These are phyloP conservation scores for Colletotrichum echinochloae DNA, from an alignment of 2,329 filamentous ascomycete species.

Conservation along the genomic window DNA sequence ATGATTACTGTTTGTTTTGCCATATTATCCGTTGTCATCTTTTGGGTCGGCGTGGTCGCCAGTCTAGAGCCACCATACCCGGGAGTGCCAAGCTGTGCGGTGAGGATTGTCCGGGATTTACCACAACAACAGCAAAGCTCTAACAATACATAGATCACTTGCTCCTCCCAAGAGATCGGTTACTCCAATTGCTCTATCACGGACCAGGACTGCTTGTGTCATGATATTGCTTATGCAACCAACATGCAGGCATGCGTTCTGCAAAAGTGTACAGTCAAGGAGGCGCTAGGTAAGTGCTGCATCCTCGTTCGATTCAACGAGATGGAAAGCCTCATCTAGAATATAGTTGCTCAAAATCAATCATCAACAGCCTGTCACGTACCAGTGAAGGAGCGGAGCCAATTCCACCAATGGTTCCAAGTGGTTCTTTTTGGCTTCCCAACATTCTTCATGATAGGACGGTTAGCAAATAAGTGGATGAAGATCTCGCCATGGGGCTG, in stretches of 20 bases:
- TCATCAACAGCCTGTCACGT: neutral
- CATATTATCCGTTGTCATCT: neutral
- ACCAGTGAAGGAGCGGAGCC: neutral
- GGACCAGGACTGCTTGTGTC: neutral
- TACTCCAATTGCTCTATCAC: neutral
- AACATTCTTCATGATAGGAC: neutral
- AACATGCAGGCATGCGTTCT: neutral
- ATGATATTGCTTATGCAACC: neutral
- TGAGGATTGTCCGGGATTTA: neutral
- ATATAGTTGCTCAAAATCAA: neutral
- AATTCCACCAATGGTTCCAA: neutral
- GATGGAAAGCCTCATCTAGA: neutral
- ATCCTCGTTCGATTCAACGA: neutral
- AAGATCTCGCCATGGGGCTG: slow-evolving; percentile 7
- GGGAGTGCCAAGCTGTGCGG: neutral
- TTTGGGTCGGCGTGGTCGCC: neutral
- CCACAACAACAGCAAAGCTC: neutral
- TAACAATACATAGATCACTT: neutral
- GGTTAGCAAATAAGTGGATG: neutral
- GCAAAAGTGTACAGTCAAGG: slow-evolving; percentile 46
- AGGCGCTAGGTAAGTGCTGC: slow-evolving; percentile 47
- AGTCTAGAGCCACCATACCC: neutral
- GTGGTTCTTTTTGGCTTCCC: neutral
- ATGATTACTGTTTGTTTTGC: neutral
- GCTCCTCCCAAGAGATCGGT: neutral